Conservation (phyloP, 2,329 filamentous ascomycete species). For the Leptographium procerum region DNA sequence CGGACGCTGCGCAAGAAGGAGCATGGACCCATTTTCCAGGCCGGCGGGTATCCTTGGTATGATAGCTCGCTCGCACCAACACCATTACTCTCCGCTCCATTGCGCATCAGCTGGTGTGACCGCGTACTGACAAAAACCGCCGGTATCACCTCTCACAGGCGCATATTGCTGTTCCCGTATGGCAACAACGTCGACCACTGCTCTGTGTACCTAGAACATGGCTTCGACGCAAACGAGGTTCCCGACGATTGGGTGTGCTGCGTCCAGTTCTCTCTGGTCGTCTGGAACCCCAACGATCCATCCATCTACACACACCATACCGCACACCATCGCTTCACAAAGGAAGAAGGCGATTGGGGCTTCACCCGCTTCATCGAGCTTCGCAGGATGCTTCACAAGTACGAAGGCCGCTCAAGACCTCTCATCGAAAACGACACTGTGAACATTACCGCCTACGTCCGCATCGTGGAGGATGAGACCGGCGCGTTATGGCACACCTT, state of each 20-base stretch:
- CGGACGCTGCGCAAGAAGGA: constrained; percentile 63
- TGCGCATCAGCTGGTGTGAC: neutral
- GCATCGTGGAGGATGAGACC: constrained; percentile 76
- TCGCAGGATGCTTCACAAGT: constrained; percentile 67
- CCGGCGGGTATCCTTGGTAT: constrained; percentile 78
- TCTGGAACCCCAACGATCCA: constrained; percentile 94
- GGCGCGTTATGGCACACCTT: constrained; percentile 88
- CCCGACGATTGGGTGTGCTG: constrained; percentile 95
- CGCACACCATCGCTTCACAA: constrained; percentile 92
- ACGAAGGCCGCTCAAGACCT: constrained; percentile 55
- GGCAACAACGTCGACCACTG: constrained; percentile 91
- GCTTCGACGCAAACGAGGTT: constrained; percentile 61
- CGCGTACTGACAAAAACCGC: neutral
- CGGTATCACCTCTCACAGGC: constrained; percentile 38
- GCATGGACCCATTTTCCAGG: constrained; percentile 79
- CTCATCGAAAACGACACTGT: constrained; percentile 66
- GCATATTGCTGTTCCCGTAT: constrained; percentile 87
- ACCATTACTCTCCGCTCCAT: neutral
- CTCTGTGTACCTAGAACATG: constrained; percentile 94
- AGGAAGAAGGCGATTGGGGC: constrained; percentile 95
- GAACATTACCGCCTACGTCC: constrained; percentile 73
- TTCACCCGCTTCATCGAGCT: constrained; percentile 95
- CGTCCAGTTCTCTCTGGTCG: constrained; percentile 84
- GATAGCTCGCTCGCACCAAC: constrained; percentile 16
- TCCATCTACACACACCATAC: constrained; percentile 67